Percentiles rank a stretch among this genome's conserved stretches.
phyloP scores from a whole-genome alignment of 257 asterid genomes.

The Fraxinus excelsior region DNA sequence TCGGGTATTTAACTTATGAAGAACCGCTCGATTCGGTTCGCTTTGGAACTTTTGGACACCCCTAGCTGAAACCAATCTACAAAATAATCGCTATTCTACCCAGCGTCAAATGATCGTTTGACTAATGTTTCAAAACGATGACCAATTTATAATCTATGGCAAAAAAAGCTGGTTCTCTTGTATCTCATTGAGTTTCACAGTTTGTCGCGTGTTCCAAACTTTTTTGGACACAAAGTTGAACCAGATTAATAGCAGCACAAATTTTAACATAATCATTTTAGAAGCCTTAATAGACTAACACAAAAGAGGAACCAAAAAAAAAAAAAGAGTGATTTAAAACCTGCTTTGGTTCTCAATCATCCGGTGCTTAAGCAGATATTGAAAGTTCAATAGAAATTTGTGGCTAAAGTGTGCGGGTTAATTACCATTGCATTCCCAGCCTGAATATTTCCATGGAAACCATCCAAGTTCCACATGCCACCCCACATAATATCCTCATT shows the following conservation, averaged over 20 bases:
- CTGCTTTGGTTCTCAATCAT: slow-evolving; percentile 31
- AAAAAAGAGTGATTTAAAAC: slow-evolving; percentile 21
- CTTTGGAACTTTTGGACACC: too few relatives aligned
- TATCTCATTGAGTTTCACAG: not conserved
- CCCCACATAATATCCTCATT: slow-evolving; percentile 61
- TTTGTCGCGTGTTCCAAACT: not conserved
- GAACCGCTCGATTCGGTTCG: too few relatives aligned
- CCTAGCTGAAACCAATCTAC: too few relatives aligned
- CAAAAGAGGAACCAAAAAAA: not conserved
- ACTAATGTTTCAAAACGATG: not conserved
- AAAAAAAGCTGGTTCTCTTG: not conserved
- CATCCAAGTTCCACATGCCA: slow-evolving; percentile 74
- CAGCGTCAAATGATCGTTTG: not conserved
- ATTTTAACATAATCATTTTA: not conserved
- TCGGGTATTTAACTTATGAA: too few relatives aligned
- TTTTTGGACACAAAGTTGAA: not conserved
- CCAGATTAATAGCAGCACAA: not conserved
- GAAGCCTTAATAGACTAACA: slow-evolving; percentile 1
- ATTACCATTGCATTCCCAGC: slow-evolving; percentile 22
- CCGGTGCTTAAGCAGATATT: not conserved
- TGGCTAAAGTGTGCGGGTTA: slow-evolving; percentile 29
- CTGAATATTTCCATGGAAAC: slow-evolving; percentile 40
- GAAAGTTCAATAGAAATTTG: slow-evolving; percentile 25
- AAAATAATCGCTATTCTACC: too few relatives aligned
- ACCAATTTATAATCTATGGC: not conserved